phyloP scores from a whole-genome alignment of 768 basidiomycete species.

The Agaricus bisporus region DNA sequence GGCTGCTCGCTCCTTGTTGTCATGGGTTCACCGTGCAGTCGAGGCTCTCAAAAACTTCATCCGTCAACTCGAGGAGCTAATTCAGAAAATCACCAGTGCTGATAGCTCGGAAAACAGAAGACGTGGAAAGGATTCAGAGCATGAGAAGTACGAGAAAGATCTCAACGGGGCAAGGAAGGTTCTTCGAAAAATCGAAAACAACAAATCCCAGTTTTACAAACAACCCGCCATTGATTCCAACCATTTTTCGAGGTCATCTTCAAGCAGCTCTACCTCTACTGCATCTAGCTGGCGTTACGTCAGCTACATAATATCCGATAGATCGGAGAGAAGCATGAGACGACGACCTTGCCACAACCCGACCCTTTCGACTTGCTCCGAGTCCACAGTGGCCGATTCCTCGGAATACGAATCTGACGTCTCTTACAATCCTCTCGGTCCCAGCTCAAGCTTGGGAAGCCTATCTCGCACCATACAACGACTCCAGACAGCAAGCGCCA shows the following conservation, averaged over 20 bases:
- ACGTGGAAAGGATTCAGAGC: no score
- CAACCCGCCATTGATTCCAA: background rate
- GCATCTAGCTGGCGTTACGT: background rate
- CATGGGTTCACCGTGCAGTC: background rate
- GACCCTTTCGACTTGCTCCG: no score
- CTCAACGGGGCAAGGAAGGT: background rate
- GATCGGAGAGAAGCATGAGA: no score
- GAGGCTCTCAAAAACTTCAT: background rate
- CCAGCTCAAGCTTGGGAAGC: background rate
- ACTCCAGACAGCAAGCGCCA: background rate
- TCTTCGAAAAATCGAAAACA: background rate
- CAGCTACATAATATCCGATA: no score
- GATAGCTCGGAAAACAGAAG: background rate
- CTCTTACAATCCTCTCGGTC: no score
- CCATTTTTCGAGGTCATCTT: background rate
- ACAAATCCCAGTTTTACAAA: background rate
- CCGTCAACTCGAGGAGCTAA: background rate
- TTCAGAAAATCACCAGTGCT: background rate
- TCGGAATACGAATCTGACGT: no score
- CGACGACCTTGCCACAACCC: no score
- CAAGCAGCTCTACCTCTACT: background rate
- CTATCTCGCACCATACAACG: background rate
- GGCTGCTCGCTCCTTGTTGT: slow-evolving; percentile 11
- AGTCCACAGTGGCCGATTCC: no score
- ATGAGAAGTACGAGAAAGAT: background rate